Evolutionary conservation across 805 yeast genomes (phyloP), one percentile per base, ranked within the genome.

Genomic region (Ogataea methanolica): DNA sequence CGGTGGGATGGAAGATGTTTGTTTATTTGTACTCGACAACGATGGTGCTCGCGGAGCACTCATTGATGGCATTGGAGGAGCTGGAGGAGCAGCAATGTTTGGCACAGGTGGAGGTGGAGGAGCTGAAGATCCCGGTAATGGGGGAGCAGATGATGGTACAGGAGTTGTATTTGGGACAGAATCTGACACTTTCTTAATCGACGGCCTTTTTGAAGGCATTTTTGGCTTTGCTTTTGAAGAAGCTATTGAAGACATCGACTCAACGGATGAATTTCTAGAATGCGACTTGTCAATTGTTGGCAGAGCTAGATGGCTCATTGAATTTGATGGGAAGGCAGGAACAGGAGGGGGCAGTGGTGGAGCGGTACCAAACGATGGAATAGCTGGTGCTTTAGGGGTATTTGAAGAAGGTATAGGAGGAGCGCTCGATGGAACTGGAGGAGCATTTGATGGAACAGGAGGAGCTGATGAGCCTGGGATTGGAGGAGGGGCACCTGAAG

Each of bases 381-480:
- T 8, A 16, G 61, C 53, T 3, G 53, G 52, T 7, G 49, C 41
- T 19, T 58, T 48, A 4, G 57, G 48, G 33, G 58, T 47, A 33
- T 57, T 53, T 14, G 59, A 57, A 8, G 53, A 36, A 33, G 62
- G 50, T 35, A 56, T 49, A 19, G 58, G 47, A 19, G 62, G 50
- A 5, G 65, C 56, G 14, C 58, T 46, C 4, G 59, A 16, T 33
- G 65, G 57, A 5, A 41, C 37, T 34, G 43, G 17, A 41, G 59
- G 43, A 42, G 49, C 17, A 31, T 54, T 21, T 11, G 42, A 38
- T 14, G 53, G 50, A 21, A 53, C 36, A 19, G 68, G 47, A 11
- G 70, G 63, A 6, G 65, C 54, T 3, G 66, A 29, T 15, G 45
- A 33, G n/a, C 45, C 46, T n/a, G 54, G 56, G 22, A 59, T 44